Conservation (phyloP, 352 stramenopile genomes). For the Phytophthora fragariae region DNA sequence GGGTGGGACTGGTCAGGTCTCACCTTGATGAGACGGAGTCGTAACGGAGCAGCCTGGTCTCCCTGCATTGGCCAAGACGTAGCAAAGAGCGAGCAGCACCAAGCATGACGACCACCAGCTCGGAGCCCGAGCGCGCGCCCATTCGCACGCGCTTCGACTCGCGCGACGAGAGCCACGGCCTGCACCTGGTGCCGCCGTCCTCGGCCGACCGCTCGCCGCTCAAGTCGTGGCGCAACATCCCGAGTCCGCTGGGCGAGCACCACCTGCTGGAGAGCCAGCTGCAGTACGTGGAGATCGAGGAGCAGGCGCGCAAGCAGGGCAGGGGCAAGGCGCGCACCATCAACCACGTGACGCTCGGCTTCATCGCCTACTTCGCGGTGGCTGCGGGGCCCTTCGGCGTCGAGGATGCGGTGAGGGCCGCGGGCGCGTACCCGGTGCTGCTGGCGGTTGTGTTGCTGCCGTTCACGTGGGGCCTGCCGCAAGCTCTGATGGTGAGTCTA, state of each 20-base stretch:
- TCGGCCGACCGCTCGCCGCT: slow-evolving; percentile 78
- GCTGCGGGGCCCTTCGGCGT: slow-evolving; percentile 82
- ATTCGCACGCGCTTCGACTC: slow-evolving; percentile 79
- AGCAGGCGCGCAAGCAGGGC: slow-evolving; percentile 35
- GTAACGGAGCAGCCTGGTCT: not conserved
- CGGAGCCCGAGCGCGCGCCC: not conserved
- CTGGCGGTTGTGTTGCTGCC: slow-evolving; percentile 76
- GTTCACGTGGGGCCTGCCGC: slow-evolving; percentile 85
- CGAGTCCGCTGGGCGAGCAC: slow-evolving; percentile 57
- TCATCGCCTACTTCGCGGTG: slow-evolving; percentile 88
- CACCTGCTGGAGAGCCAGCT: slow-evolving; percentile 57
- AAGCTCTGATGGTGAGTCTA: slow-evolving; percentile 76
- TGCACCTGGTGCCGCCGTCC: slow-evolving; percentile 78
- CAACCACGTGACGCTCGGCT: slow-evolving; percentile 83
- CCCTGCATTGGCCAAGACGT: not conserved
- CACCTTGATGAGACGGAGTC: not conserved
- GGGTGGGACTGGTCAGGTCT: not conserved
- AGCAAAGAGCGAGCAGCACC: not conserved
- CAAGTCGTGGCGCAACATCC: slow-evolving; percentile 79
- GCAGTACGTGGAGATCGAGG: slow-evolving; percentile 50
- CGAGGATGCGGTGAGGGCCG: slow-evolving; percentile 78
- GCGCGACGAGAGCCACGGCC: slow-evolving; percentile 49
- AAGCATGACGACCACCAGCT: slow-evolving; percentile 5
- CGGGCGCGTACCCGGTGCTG: slow-evolving; percentile 74
- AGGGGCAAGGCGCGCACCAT: slow-evolving; percentile 68